Evolutionary conservation across 2,329 filamentous ascomycete species (phyloP), one percentile per base, ranked within the genome.

Genomic region (Fusarium sarcochroum): DNA sequence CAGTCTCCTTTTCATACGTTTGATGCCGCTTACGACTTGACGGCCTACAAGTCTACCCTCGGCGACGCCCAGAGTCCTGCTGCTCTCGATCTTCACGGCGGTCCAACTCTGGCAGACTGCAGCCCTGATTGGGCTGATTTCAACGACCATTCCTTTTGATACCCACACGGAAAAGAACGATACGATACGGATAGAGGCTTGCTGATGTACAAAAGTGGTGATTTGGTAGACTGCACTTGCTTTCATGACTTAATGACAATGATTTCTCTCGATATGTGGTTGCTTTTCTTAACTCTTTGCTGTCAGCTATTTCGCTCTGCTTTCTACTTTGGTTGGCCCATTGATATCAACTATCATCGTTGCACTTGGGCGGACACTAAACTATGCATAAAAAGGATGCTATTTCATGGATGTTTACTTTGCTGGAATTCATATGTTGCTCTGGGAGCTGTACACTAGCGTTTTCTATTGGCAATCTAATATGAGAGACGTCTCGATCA

Each of bases 1-100:
- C 75, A 76, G 58, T 75, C 79, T 4, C 78, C 78, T 18, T 82
- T 80, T 59, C 78, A 81, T 38, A 75, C 80, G 11, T 84, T 82
- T 58, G 79, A 82, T 7, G 71, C 77, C 20, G 76, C 80, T 10
- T 84, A 80, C 58, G 78, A 82, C 25, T 71, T 82, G 54, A 77
- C 77, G 23, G 75, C 73, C 51, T 83, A 80, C 56, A 72, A 73
- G n/a, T 35, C 71, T 38, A 73, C 69, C 68, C 76, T 49, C 13
- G 54, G 58, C 59, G 78, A 77, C 17, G 50, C 69, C 4, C 69
- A 67, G 73, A 80, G 52, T 58, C 76, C 75, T 38, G 59, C 49
- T 34, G 25, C 68, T 48, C 60, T 75, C 21, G 72, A 77, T 13
- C 46, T 72, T 35, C 64, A 50, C n/a, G 70, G 69, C 21, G 59